Evolutionary conservation across 257 asterid genomes (phyloP).

Genomic region (Nicotiana benthamiana): DNA sequence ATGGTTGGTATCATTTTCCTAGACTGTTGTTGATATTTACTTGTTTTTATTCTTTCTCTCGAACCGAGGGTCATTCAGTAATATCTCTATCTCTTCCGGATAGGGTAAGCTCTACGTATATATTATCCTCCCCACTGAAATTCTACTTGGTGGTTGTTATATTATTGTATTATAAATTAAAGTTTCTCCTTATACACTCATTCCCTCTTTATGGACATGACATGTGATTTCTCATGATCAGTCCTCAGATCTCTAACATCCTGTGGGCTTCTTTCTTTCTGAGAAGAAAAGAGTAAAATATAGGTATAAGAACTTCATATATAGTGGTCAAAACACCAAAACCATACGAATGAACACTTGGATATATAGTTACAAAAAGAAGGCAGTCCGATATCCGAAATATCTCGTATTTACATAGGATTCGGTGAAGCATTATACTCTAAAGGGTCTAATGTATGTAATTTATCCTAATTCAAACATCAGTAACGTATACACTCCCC

Average conservation of each 20-base stretch:
- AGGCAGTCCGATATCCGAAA: no score
- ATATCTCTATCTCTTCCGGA: accelerated
- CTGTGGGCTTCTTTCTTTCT: conserved; percentile 6
- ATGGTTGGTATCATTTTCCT: no score
- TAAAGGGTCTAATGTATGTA: no score
- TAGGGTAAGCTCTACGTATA: no score
- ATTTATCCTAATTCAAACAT: no score
- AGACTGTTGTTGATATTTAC: no score
- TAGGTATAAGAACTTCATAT: neutral
- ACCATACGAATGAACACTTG: neutral
- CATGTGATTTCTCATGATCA: conserved; percentile 10
- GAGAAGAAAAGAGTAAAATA: neutral
- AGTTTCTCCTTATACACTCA: neutral
- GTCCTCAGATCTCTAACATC: conserved; percentile 2
- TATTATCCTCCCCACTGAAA: accelerated
- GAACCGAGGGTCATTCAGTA: no score
- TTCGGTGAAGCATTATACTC: accelerated
- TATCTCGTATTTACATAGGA: no score
- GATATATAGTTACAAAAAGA: no score
- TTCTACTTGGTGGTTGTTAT: no score
- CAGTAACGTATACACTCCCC: accelerated
- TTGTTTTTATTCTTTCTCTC: no score
- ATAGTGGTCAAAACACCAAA: neutral
- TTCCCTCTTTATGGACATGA: neutral
- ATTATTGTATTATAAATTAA: no score